A percentile compares a stretch with the other conserved stretches of the same genome.
Evolutionary conservation across 257 asterid species (phyloP).

Genomic region (Plantago ovata): DNA sequence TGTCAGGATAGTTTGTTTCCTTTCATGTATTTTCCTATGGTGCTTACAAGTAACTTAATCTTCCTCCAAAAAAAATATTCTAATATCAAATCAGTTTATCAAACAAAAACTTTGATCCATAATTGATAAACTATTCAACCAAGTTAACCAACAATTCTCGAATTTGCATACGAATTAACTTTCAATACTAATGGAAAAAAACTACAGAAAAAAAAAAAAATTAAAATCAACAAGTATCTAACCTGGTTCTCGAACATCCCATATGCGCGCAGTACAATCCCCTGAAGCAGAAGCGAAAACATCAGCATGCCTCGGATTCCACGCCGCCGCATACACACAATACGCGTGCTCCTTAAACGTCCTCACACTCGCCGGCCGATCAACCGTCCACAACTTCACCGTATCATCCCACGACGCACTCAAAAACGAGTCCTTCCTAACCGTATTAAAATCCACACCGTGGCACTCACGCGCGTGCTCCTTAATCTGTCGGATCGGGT

Average conservation of each 20-base stretch:
- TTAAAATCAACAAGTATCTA: too few species aligned
- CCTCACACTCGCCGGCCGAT: conserved; percentile 81
- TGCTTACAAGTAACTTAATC: too few species aligned
- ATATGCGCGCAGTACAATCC: conserved; percentile 87
- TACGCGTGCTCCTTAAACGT: conserved; percentile 96
- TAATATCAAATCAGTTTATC: too few species aligned
- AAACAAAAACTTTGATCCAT: too few species aligned
- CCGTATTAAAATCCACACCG: conserved; percentile 78
- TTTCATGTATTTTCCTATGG: too few species aligned
- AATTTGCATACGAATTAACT: too few species aligned
- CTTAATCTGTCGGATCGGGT: conserved; percentile 84
- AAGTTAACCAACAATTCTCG: too few species aligned
- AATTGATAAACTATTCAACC: too few species aligned
- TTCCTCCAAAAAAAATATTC: too few species aligned
- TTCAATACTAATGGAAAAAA: too few species aligned
- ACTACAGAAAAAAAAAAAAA: too few species aligned
- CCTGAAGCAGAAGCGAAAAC: conserved; percentile 94
- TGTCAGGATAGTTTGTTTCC: too few species aligned
- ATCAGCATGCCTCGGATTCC: conserved; percentile 98
- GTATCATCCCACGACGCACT: conserved; percentile 96
- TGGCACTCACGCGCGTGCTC: conserved; percentile 95
- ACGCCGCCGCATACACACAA: conserved; percentile 82
- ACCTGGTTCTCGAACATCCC: conserved; percentile 99
- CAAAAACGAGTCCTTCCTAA: conserved; percentile 81
- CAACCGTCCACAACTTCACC: conserved; percentile 91